Evolutionary conservation across 768 basidiomycete species (phyloP), one percentile per base, ranked within the genome.

Genomic region (Lentinus tigrinus): DNA sequence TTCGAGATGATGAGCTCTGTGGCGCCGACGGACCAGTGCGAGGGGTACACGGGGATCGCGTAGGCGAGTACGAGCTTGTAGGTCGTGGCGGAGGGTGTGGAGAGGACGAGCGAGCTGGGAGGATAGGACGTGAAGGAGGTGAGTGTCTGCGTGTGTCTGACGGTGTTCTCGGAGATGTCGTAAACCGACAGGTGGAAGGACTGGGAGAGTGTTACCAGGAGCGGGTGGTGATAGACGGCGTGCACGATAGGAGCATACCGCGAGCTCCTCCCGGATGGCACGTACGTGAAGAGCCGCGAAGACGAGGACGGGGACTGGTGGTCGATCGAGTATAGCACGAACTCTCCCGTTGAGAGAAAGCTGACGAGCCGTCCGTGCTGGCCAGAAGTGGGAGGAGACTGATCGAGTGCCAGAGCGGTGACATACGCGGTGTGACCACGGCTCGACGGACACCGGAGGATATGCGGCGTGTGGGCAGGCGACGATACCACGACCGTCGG

Each of bases 61-160:
- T 92, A 91, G 17, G 86, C 83, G 63, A 93, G 71, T 26, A 93
- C 76, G 50, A 93, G 79, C 67, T 87, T 92, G 74, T 89, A 93
- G 27, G 75, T 80, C 11, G 74, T 68, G 10, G 81, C 65, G 17
- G 85, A 78, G 23, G 83, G 82, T 23, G 80, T 76, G 23, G 91
- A 89, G 46, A 93, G 73, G n/a, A 91, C 82, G n/a, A 93, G 73
- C 4, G 90, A 92, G 3, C 85, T 82, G 2, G 92, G 91, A 1
- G 89, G 88, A 69, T 85, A 87, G 3, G 89, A 90, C 9, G 88
- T 87, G 71, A 88, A 92, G 1, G 90, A 89, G 31, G 79, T 82
- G 17, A 93, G 74, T 1, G 87, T 87, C 70, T 92, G 89, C 0
- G 78, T 81, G 62, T 81, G 85, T 10, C 70, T 73, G 47, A 85